Evolutionary conservation across 768 basidiomycete genomes (phyloP).

Genomic region (Pisolithus sp.): DNA sequence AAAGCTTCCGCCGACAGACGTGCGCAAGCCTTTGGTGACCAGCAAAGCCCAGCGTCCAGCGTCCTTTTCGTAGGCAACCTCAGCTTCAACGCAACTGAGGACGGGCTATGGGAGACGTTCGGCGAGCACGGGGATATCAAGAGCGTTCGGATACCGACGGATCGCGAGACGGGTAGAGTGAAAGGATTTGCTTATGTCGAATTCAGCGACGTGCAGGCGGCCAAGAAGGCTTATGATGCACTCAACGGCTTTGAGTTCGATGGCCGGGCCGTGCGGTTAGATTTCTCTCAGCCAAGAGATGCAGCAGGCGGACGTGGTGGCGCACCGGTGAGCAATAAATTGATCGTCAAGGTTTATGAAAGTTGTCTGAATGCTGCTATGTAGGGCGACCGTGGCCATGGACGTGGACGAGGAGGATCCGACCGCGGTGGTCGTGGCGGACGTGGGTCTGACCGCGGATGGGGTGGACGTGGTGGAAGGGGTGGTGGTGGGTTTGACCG

Average conservation of each 20-base stretch:
- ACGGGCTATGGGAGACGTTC: slow-evolving; percentile 85
- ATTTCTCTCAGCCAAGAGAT: slow-evolving; percentile 82
- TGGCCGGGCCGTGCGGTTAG: slow-evolving; percentile 75
- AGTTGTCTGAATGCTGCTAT: background rate
- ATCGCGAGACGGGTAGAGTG: slow-evolving; percentile 81
- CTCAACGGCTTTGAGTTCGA: slow-evolving; percentile 69
- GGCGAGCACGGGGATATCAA: slow-evolving; percentile 81
- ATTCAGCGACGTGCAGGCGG: slow-evolving; percentile 72
- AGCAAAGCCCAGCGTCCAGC: slow-evolving; percentile 54
- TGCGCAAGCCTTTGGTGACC: slow-evolving; percentile 73
- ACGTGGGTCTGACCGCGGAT: slow-evolving; percentile 9
- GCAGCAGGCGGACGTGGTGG: slow-evolving; percentile 46
- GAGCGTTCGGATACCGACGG: slow-evolving; percentile 85
- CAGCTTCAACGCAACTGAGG: slow-evolving; percentile 73
- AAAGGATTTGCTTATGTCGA: slow-evolving; percentile 99
- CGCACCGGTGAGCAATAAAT: slow-evolving; percentile 31
- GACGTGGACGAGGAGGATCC: slow-evolving; percentile 21
- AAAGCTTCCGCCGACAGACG: slow-evolving; percentile 55
- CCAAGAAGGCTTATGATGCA: slow-evolving; percentile 73
- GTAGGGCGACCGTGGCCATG: slow-evolving; percentile 30
- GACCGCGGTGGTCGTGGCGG: slow-evolving; percentile 9
- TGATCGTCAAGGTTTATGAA: slow-evolving; percentile 7
- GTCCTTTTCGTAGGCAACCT: slow-evolving; percentile 92
- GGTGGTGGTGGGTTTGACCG: slow-evolving; percentile 31
- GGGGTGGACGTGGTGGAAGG: slow-evolving; percentile 12